Evolutionary conservation across 345 rosid genomes (phyloP), one percentile per base, ranked within the genome.

Genomic region (Cardamine occulta): DNA sequence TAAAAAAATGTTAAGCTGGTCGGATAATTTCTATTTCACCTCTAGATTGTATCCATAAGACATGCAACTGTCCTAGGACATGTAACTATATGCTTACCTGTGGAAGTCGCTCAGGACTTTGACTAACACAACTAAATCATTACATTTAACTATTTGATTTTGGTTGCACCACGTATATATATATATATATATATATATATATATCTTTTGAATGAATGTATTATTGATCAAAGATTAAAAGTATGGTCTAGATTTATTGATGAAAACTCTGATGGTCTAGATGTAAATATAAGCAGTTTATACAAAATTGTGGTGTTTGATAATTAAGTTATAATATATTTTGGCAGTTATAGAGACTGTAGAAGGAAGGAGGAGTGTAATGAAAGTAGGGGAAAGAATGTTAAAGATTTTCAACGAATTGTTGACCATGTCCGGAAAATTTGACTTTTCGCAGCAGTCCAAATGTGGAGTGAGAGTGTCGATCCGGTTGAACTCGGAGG

Each of bases 331-430:
- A 49, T 23, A 0, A 70, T 54, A 29, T 29, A 12, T 15, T 19
- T 45, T 29, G 66, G 47, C 72, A 83, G 89, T 48, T 34, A 58
- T 84, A 44, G 7, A 57, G 19, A 51, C 61, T 45, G 2, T 31
- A 5, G 76, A 83, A 64, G 87, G 87, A 32, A 83, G 77, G 64
- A 85, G 65, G 58, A 79, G 82, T 75, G 59, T 86, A 5, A 78
- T 88, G 88, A 82, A 83, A 72, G 81, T 93, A n/a, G 74, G 84
- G 2, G 84, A 85, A 10, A 85, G 96, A 77, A 89, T 93, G 94
- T 73, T 87, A 52, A 88, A 76, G 79, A 75, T 15, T 21, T 91
- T 89, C 72, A 82, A 85, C 60, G 80, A 79, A 28, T 73, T 63
- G 15, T 56, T 89, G 78, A 79, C 75, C 47, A 86, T 85, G 88